These are phyloP conservation scores for Schizophyllum commune DNA, from an alignment of 1,284 basidiomycete species.

Conservation along the genomic window DNA sequence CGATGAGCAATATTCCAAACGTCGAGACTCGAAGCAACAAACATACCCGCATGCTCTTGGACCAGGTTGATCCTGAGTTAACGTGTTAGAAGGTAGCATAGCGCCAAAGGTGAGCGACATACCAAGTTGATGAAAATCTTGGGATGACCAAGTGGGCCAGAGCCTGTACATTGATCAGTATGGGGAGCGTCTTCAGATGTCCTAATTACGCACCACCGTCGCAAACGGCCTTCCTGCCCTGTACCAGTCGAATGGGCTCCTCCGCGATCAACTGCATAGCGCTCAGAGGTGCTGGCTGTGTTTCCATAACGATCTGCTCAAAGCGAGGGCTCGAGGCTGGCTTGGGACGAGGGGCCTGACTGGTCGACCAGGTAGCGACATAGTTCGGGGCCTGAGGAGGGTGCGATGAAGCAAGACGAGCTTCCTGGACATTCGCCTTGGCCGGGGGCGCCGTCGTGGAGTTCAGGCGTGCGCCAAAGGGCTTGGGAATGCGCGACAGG, in stretches of 20 bases:
- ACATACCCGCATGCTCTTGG: conserved; percentile 73
- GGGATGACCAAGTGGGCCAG: conserved; percentile 94
- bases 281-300: conserved; percentile 86
- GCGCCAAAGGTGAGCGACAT: conserved; percentile 19
- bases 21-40: background rate
- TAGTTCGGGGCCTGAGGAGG: conserved; percentile 74
- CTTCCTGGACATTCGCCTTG: conserved; percentile 18
- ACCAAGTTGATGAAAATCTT: conserved; percentile 96
- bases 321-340: conserved; percentile 67
- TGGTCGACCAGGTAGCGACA: conserved; percentile 70
- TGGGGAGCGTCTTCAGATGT: background rate
- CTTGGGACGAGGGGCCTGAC: conserved; percentile 56
- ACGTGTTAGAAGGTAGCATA: conserved; percentile 7
- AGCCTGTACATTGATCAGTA: conserved; percentile 45
- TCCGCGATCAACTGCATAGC: conserved; percentile 87
- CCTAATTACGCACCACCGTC: conserved; percentile 76
- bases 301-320: conserved; percentile 81
- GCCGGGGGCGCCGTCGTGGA: conserved; percentile 25
- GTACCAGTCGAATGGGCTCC: conserved; percentile 78
- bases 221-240: conserved; percentile 80
- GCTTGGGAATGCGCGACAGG: too few species aligned
- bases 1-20: conserved; percentile 4
- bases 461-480: conserved; percentile 4
- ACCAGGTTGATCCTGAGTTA: conserved; percentile 64
- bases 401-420: conserved; percentile 14